A percentile compares a stretch with the other conserved stretches of the same genome.
These are phyloP conservation scores for Narthecium ossifragum DNA, from an alignment of 106 monocot genomes.

Conservation along the genomic window DNA sequence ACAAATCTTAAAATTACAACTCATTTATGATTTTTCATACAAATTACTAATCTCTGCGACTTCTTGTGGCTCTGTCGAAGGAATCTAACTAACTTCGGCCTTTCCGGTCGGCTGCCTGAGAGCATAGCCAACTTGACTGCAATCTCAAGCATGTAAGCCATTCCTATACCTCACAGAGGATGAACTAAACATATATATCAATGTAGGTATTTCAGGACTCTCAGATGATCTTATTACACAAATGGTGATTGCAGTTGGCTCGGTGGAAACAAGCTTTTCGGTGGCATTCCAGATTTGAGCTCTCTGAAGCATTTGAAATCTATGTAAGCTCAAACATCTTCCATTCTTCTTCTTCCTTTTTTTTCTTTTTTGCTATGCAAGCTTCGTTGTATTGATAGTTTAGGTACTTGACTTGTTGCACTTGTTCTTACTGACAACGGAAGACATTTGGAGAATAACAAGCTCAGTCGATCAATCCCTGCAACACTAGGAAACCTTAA, in stretches of 20 bases:
- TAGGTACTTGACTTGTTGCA: too few species aligned
- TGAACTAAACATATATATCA: not conserved
- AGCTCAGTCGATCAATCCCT: constrained; percentile 41
- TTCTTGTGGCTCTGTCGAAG: constrained; percentile 17
- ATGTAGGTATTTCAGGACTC: not conserved
- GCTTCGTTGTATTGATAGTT: not conserved
- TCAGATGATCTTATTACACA: not conserved
- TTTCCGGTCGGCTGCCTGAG: constrained; percentile 39
- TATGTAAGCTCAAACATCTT: constrained; percentile 26
- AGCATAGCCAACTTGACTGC: constrained; percentile 46
- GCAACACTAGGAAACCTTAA: constrained; percentile 39
- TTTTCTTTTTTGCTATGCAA: not conserved
- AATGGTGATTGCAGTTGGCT: constrained; percentile 28
- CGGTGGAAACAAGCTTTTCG: constrained; percentile 36
- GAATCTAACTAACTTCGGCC: constrained; percentile 36
- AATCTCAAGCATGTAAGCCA: constrained; percentile 59
- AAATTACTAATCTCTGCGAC: not conserved
- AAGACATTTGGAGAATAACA: constrained; percentile 62
- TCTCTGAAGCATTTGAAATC: constrained; percentile 25
- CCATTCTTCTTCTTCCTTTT: not conserved
- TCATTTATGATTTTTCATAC: not conserved
- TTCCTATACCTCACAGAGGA: not conserved
- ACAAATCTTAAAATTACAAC: not conserved
- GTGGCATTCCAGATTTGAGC: constrained; percentile 38
- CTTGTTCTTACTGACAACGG: not conserved